Base-by-base conservation (phyloP, 2,329 filamentous ascomycete species). In the Microsporum audouinii region DNA sequence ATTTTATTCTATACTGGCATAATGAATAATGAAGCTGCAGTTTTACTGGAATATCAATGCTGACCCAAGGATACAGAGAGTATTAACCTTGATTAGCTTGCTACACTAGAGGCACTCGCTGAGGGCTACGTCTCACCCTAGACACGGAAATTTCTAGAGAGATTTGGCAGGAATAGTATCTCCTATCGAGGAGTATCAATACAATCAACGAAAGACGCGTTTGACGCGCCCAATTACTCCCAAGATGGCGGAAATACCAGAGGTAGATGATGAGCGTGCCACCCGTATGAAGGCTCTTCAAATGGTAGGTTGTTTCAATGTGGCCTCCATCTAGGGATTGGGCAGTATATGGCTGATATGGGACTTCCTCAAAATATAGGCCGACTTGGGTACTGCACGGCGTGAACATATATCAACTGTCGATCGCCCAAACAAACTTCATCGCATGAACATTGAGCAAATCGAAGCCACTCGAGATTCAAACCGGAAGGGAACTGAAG, bases 351-450 rank as follows among this genome's bases (percentile, higher is more conserved):
- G 23, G 34, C 55, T 57, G 55, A 57, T 39, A 39, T 57, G 55
- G 49, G 33, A 41, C 17, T 39, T 43, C 23, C 14, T 29, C 12
- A 41, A 29, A 29, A 8, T 58, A 62, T 58, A 76, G 74, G 69
- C 66, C 4, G 74, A 76, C 63, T 61, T 77, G n/a, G 73, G 74
- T 2, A 70, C 68, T 7, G 68, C 66, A 6, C 70, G 72, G 39
- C 69, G 74, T 10, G 72, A 76, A 56, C 61, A 68, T 47, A 69
- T 76, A 34, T 73, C 72, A 6, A 74, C 73, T 4, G 60, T 58
- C 2, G 73, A 74, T 55, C 59, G 34, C 31, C 62, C 57, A 23
- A 60, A 63, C 29, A 63, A 60, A 12, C 62, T 63, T 23, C 41
- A 51, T 6, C 60, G 61, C 23, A 45, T 67, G 29, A 59, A 59